A percentile compares a stretch with the other conserved stretches of the same genome.
Conservation (phyloP, 805 yeast species). For the Metschnikowia lochheadii region DNA sequence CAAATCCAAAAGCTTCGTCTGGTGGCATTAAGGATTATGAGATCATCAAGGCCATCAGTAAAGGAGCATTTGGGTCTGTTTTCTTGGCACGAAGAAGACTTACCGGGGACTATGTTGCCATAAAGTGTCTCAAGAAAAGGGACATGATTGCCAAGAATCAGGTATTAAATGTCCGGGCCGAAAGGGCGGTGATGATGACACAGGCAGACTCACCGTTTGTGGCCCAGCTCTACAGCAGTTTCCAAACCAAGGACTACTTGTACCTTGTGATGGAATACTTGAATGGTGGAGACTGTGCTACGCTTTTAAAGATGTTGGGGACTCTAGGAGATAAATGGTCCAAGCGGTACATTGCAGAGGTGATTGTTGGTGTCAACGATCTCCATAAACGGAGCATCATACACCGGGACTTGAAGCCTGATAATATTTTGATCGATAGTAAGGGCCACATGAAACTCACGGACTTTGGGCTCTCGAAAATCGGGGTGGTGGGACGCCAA, state of each 20-base stretch:
- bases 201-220: constrained; percentile 92
- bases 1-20: constrained; percentile 45
- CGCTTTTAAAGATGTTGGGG: constrained; percentile 77
- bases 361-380: constrained; percentile 84
- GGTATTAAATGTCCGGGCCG: constrained; percentile 89
- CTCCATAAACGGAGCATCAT: constrained; percentile 85
- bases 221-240: constrained; percentile 81
- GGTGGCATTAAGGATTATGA: constrained; percentile 88
- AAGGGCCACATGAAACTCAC: constrained; percentile 89
- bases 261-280: constrained; percentile 95
- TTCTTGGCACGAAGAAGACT: constrained; percentile 75
- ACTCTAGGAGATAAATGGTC: constrained; percentile 85
- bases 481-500: constrained; percentile 85
- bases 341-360: constrained; percentile 80
- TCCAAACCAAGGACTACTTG: constrained; percentile 81
- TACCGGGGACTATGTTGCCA: constrained; percentile 94
- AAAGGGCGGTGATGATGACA: constrained; percentile 96
- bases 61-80: constrained; percentile 97
- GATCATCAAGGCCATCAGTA: constrained; percentile 85
- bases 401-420: constrained; percentile 95
- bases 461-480: constrained; percentile 89
- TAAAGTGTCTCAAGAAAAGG: constrained; percentile 83
- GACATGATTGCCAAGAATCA: constrained; percentile 98
- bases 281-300: constrained; percentile 94
- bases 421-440: constrained; percentile 80